Percentiles rank a stretch among this genome's conserved stretches.
Conservation (phyloP, 2,329 filamentous ascomycete genomes). For the Pestalotiopsis sp. region DNA sequence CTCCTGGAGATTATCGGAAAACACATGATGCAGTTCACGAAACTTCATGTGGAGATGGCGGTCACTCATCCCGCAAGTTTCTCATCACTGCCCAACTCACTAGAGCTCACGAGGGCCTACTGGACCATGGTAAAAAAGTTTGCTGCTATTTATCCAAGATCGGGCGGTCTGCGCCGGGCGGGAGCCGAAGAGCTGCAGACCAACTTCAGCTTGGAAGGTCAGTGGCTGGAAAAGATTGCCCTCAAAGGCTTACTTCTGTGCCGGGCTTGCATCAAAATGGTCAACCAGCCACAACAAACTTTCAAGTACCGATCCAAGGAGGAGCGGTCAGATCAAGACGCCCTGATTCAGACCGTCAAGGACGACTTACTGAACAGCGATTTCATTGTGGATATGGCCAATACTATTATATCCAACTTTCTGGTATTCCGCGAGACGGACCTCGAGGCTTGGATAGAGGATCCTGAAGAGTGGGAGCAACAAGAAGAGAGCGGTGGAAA, state of each 20-base stretch:
- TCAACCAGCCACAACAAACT: conserved; percentile 76
- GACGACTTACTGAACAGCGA: conserved; percentile 74
- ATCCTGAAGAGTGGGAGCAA: conserved; percentile 94
- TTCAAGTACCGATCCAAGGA: conserved; percentile 81
- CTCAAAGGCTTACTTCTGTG: conserved; percentile 83
- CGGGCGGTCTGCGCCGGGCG: conserved; percentile 56
- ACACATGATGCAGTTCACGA: conserved; percentile 87
- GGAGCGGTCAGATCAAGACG: conserved; percentile 74
- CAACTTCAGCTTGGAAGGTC: conserved; percentile 58
- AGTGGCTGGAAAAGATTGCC: conserved; percentile 76
- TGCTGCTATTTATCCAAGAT: conserved; percentile 71
- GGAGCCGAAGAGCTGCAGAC: conserved; percentile 29
- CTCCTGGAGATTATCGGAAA: conserved; percentile 73
- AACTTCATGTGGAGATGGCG: conserved; percentile 88
- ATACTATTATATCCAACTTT: conserved; percentile 81
- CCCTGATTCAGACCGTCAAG: conserved; percentile 72
- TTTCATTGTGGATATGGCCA: conserved; percentile 80
- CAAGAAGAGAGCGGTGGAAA: conserved; percentile 83
- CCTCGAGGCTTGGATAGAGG: conserved; percentile 89
- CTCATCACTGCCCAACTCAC: conserved; percentile 76
- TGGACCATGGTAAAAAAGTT: conserved; percentile 82
- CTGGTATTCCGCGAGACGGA: conserved; percentile 87
- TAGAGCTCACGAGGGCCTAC: conserved; percentile 78
- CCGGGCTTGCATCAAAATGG: conserved; percentile 81
- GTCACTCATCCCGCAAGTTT: conserved; percentile 81